These are phyloP conservation scores for Lactifluus pinguis DNA, from an alignment of 768 basidiomycete genomes.

Conservation along the genomic window DNA sequence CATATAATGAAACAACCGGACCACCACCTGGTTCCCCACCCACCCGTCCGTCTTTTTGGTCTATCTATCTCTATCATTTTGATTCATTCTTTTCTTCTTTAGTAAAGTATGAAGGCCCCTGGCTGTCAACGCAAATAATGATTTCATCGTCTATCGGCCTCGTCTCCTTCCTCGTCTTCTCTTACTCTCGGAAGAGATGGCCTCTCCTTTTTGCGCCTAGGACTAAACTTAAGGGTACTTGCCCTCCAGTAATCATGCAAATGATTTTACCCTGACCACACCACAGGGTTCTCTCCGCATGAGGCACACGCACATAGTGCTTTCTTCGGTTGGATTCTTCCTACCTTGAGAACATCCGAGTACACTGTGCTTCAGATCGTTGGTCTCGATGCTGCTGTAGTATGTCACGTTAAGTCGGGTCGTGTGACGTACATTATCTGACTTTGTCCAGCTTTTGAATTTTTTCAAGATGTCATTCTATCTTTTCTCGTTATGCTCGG, in stretches of 20 bases:
- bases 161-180: slow-evolving; percentile 78
- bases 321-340: slow-evolving; percentile 95
- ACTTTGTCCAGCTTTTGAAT: slow-evolving; percentile 61
- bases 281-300: slow-evolving; percentile 81
- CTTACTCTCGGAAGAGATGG: slow-evolving; percentile 80
- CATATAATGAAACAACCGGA: slow-evolving; percentile 31
- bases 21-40: slow-evolving; percentile 59
- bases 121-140: slow-evolving; percentile 86
- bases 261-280: slow-evolving; percentile 6
- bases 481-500: slow-evolving; percentile 78
- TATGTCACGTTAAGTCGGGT: slow-evolving; percentile 32
- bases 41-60: slow-evolving; percentile 38
- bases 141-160: slow-evolving; percentile 75
- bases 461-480: slow-evolving; percentile 96
- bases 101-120: slow-evolving; percentile 86
- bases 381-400: slow-evolving; percentile 93
- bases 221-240: slow-evolving; percentile 85
- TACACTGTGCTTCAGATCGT: slow-evolving; percentile 93
- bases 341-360: slow-evolving; percentile 84
- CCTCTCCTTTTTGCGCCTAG: slow-evolving; percentile 86
- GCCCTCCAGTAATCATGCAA: not conserved
- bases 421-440: not conserved
- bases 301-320: slow-evolving; percentile 81
- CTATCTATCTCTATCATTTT: slow-evolving; percentile 9
- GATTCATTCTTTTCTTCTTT: not conserved